Evolutionary conservation across 2,329 filamentous ascomycete genomes (phyloP), one percentile per base, ranked within the genome.

Genomic region (Aspergillus fumigatiaffinis): DNA sequence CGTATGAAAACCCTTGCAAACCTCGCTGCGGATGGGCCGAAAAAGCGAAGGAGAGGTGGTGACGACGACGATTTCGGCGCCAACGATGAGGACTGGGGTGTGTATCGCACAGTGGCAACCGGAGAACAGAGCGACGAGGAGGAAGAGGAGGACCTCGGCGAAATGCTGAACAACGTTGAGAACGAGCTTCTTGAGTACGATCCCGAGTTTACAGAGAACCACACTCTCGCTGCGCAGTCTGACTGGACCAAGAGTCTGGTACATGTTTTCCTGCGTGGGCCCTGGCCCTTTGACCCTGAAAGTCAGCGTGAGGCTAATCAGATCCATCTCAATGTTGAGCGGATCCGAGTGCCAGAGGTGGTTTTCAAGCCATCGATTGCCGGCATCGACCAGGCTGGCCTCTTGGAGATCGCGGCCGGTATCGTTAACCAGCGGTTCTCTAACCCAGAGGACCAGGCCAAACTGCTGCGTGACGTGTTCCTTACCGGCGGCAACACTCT

Each of bases 1-100:
- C 90, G 94, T 61, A 99, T 99, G 94, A 97, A 97, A 78, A 93
- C 88, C 52, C 92, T 99, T 57, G 94, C 94, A 58, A 97, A 96
- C 69, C 87, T 99, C 1, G 94, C 94, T 3, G 92, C 93, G 0
- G 94, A 99, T 73, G 87, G 85, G 5, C 92, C 93, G 6, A 81
- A 81, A 62, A 92, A 92, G 73, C 95, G 96, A 75, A 85, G 93
- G 14, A 87, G 92, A 20, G 92, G 91, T 7, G 90, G 88, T 3
- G 93, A 97, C 70, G 94, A 99, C 67, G 94, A 99, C 71, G 92
- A 91, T 59, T 99, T 99, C 70, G 94, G 94, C 56, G 92, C 92
- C 51, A 93, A 99, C 73, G 94, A 99, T 69, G 92, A 95, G 56
- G 94, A 99, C 73, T 99, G 94, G 94, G 91, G 91, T 57, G 91